Conservation (phyloP, 495 filamentous ascomycete species). For the Xylaria castorea region DNA sequence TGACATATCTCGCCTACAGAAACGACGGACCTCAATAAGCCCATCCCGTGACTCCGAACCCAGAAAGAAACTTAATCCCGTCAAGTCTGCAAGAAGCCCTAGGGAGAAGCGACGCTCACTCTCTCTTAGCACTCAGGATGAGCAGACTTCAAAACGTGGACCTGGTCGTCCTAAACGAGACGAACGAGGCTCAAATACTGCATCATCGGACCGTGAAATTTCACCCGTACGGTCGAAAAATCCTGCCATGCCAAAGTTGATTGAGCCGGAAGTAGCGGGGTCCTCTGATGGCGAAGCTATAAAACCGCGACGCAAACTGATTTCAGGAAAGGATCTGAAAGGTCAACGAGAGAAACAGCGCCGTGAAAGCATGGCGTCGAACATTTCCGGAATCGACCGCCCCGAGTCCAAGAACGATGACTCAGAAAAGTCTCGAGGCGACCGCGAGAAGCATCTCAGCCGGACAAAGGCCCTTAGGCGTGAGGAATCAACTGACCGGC, state of each 20-base stretch:
- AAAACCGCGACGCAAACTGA: constrained; percentile 65
- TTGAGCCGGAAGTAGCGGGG: constrained; percentile 55
- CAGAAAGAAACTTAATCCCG: constrained; percentile 42
- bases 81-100: constrained; percentile 49
- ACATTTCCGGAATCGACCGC: constrained; percentile 52
- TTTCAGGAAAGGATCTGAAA: constrained; percentile 65
- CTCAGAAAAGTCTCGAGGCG: constrained; percentile 41
- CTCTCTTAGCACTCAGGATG: constrained; percentile 47
- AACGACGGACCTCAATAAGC: constrained; percentile 55
- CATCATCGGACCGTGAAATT: constrained; percentile 60
- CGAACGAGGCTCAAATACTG: constrained; percentile 50
- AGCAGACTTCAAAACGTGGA: constrained; percentile 55
- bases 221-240: constrained; percentile 53
- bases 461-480: constrained; percentile 58
- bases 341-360: constrained; percentile 61
- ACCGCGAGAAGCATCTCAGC: constrained; percentile 55
- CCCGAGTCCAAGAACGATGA: constrained; percentile 51
- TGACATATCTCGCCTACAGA: constrained; percentile 47
- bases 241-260: constrained; percentile 49
- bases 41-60: constrained; percentile 50
- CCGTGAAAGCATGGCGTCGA: constrained; percentile 56
- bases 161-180: constrained; percentile 58
- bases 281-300: constrained; percentile 60
- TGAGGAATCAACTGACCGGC: constrained; percentile 62
- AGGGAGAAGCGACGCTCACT: constrained; percentile 51